Conservation (phyloP, 2,329 filamentous ascomycete genomes). For the Sclerotinia sclerotiorum region DNA sequence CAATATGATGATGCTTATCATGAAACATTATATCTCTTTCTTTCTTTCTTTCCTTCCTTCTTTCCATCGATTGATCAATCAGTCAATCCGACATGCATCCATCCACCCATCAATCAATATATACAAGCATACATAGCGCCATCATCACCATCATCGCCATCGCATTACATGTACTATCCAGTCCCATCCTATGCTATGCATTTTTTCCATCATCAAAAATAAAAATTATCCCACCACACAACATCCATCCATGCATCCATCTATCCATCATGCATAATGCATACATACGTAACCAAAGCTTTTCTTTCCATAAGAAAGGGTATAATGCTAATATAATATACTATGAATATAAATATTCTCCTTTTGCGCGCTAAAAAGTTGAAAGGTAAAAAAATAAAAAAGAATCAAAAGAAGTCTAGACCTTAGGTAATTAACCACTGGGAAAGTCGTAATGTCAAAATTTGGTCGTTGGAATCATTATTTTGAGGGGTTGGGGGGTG, state of each 20-base stretch:
- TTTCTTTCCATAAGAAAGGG: conserved; percentile 24
- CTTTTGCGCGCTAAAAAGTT: background rate
- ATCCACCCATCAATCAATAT: conserved; percentile 5
- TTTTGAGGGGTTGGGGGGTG: background rate
- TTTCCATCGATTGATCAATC: background rate
- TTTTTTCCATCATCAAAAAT: conserved; percentile 10
- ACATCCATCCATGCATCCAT: background rate
- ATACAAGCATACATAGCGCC: conserved; percentile 3
- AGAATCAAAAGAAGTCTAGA: conserved; percentile 5
- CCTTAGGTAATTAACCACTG: background rate
- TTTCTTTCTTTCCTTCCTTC: background rate
- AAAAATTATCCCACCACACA: conserved; percentile 17
- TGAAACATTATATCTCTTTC: conserved; percentile 3
- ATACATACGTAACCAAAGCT: background rate
- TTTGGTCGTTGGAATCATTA: conserved; percentile 11
- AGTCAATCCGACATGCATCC: background rate
- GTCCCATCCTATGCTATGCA: background rate
- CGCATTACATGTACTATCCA: background rate
- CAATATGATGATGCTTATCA: background rate
- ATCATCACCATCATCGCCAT: background rate
- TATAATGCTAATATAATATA: conserved; percentile 16
- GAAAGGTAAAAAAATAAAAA: background rate
- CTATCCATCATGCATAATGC: background rate
- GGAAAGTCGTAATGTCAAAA: background rate
- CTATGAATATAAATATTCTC: background rate